Conservation (phyloP, 495 filamentous ascomycete species). For the Choiromyces venosus region DNA sequence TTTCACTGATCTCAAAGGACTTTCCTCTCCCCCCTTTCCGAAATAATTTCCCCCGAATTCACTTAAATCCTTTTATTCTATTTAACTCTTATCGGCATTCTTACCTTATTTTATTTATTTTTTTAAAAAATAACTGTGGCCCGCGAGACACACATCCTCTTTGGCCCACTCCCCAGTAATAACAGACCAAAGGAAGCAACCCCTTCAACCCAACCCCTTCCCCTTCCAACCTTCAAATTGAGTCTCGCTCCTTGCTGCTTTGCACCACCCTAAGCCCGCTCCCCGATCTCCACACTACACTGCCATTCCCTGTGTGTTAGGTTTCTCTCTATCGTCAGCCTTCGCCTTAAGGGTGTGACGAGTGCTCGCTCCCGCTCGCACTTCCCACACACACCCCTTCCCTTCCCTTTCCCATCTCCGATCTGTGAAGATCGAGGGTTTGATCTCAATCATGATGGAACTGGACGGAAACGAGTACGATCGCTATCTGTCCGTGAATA, state of each 20-base stretch:
- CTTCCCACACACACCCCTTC: constrained; percentile 20
- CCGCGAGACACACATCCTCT: background rate
- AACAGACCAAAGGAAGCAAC: constrained; percentile 1
- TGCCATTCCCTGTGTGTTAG: background rate
- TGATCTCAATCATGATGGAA: constrained; percentile 39
- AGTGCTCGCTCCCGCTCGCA: constrained; percentile 1
- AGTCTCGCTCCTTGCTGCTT: constrained; percentile 1
- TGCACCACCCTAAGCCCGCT: constrained; percentile 1
- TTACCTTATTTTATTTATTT: background rate
- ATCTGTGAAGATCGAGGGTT: constrained; percentile 35
- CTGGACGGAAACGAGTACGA: constrained; percentile 34
- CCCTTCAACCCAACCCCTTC: background rate
- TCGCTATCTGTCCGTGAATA: constrained; percentile 29
- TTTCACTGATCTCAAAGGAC: constrained; percentile 1
- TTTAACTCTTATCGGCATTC: background rate
- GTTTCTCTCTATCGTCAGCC: constrained; percentile 28
- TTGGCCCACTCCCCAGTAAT: background rate
- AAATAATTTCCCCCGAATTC: constrained; percentile 4
- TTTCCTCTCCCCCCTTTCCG: constrained; percentile 6
- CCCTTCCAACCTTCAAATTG: constrained; percentile 3
- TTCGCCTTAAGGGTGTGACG: constrained; percentile 35
- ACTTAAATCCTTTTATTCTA: background rate
- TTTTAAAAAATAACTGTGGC: background rate
- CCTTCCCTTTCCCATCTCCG: constrained; percentile 27
- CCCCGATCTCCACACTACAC: background rate